phyloP scores from a whole-genome alignment of 768 basidiomycete species.

The Lentinus tigrinus region DNA sequence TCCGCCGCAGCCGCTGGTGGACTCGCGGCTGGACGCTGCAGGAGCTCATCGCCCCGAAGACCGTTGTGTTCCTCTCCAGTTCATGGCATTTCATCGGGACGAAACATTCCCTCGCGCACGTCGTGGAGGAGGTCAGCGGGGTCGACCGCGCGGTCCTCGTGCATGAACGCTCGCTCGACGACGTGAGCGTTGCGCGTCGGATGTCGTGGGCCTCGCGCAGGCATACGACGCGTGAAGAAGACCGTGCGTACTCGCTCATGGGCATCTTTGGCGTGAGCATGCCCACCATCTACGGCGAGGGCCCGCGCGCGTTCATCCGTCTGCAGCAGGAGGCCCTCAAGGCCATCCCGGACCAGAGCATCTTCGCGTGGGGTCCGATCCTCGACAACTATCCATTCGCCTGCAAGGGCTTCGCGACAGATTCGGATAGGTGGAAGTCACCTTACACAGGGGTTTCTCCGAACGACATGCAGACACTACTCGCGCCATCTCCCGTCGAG shows the following conservation, averaged over 20 bases:
- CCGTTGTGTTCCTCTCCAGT: not conserved
- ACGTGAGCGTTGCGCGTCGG: conserved; percentile 1
- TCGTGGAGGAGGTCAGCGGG: not conserved
- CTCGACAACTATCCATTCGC: not conserved
- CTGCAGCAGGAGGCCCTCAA: conserved; percentile 7
- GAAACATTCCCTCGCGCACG: not conserved
- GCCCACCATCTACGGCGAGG: conserved; percentile 5
- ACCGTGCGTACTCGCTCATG: conserved; percentile 6
- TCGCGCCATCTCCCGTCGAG: not conserved
- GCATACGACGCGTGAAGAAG: not conserved
- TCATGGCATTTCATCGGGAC: not conserved
- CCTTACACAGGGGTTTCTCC: not conserved
- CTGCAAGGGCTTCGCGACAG: not conserved
- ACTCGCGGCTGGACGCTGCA: conserved; percentile 1
- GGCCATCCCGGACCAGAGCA: conserved; percentile 8
- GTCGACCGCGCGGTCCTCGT: not conserved
- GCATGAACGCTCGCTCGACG: not conserved
- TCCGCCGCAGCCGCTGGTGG: not conserved
- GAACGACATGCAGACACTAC: not conserved
- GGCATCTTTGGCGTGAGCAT: conserved; percentile 5
- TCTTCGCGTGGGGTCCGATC: conserved; percentile 10
- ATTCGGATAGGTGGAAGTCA: not conserved
- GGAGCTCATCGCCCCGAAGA: not conserved
- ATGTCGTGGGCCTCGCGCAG: not conserved
- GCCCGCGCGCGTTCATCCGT: not conserved